Evolutionary conservation across 73 alveolate genomes (phyloP), one percentile per base, ranked within the genome.

Genomic region (Tetrahymena malaccensis): DNA sequence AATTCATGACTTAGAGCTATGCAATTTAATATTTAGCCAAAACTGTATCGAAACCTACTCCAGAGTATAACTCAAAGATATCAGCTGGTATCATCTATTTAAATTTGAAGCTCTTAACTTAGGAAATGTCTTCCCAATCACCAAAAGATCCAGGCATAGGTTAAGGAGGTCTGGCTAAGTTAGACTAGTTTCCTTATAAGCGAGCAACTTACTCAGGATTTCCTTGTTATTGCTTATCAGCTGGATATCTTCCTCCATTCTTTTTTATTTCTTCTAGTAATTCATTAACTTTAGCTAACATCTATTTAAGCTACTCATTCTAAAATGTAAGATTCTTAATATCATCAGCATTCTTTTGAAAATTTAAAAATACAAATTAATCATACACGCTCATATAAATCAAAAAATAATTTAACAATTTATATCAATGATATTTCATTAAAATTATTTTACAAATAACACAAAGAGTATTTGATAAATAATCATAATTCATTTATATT

Each of bases 61-160:
- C 95, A n/a, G 96, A 97, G 94, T 96, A 96, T 11, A 84, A 95
- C 43, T 93, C 97, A 31, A 94, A 44, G 35, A 97, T 96, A 93
- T 97, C 97, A 12, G 96, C 94, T 35, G 97, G 97, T 13, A 98
- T 58, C 58, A 96, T 95, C 21, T 97, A 43, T 44, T 96, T 43
- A 93, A 98, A 98, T 85, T 98, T 96, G 34, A 94, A 97, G 56
- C 98, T 96, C 83, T 94, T 95, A 57, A 99, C 99, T 37, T 94
- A 94, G 21, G 55, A 40, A 43, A 97, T 95, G 34, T 95, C 97
- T n/a, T 97, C 97, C 94, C 96, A 97, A 89, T 93, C 50, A 27
- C 97, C 97, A 25, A 95, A 95, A 35, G 95, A 89, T 31, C 97
- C 97, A 43, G 95, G 83, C 55, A 95, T 93, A 10, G 95, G 97